These are phyloP conservation scores for Tephrocybe rancida DNA, from an alignment of 768 basidiomycete genomes.

Conservation along the genomic window DNA sequence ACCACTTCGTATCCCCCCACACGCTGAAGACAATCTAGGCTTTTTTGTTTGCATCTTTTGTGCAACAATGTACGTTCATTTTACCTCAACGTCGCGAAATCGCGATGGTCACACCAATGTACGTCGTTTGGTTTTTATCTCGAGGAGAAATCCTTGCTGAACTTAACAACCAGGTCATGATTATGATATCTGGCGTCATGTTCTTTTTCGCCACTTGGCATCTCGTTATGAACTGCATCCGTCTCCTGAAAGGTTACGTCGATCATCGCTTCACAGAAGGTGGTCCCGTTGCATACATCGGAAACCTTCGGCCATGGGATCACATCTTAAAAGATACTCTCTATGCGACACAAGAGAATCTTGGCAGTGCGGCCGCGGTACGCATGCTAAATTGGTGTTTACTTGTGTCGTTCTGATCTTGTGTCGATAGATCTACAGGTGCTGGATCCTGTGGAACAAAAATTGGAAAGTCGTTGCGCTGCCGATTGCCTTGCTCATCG, in stretches of 20 bases:
- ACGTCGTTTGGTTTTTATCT: not conserved
- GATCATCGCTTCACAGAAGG: slow-evolving; percentile 6
- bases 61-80: slow-evolving; percentile 7
- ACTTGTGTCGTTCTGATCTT: not conserved
- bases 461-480: slow-evolving; percentile 5
- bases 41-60: slow-evolving; percentile 7
- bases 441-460: slow-evolving; percentile 10
- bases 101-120: slow-evolving; percentile 5
- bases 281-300: slow-evolving; percentile 10
- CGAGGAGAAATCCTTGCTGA: not conserved
- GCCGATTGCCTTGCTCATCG: slow-evolving; percentile 5
- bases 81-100: not conserved
- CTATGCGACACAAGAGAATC: slow-evolving; percentile 12
- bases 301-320: slow-evolving; percentile 9
- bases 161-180: slow-evolving; percentile 1
- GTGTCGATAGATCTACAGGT: slow-evolving; percentile 5
- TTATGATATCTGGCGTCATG: slow-evolving; percentile 5
- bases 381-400: not conserved
- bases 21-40: not conserved
- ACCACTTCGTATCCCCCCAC: not conserved
- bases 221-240: slow-evolving; percentile 9
- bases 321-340: slow-evolving; percentile 14
- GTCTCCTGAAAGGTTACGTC: slow-evolving; percentile 9
- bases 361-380: slow-evolving; percentile 11
- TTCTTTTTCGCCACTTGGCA: slow-evolving; percentile 12